phyloP scores from a whole-genome alignment of 1,284 basidiomycete genomes.

The Fistulina hepatica region DNA sequence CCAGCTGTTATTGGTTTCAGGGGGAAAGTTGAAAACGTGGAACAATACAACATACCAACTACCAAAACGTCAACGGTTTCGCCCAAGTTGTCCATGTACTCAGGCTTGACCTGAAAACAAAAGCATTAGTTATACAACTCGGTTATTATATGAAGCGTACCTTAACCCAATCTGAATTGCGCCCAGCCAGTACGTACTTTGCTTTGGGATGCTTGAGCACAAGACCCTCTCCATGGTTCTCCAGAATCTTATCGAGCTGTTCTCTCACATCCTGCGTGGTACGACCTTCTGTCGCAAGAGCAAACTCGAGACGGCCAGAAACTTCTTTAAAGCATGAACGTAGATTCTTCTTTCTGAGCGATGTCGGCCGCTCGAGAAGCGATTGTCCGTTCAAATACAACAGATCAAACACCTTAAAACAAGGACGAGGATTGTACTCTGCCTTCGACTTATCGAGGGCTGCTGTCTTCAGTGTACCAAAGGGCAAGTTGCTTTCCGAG shows the following conservation, averaged over 20 bases:
- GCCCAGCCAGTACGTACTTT: conserved; percentile 73
- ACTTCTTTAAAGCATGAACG: conserved; percentile 50
- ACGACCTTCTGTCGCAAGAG: conserved; percentile 58
- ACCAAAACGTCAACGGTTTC: conserved; percentile 86
- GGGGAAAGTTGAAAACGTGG: conserved; percentile 1
- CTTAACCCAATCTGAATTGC: conserved; percentile 89
- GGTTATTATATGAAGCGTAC: conserved; percentile 25
- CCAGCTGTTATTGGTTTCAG: conserved; percentile 35
- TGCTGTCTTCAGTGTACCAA: conserved; percentile 86
- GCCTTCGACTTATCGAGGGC: conserved; percentile 67
- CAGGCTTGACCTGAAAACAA: conserved; percentile 66
- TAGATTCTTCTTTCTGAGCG: conserved; percentile 63
- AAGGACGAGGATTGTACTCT: conserved; percentile 69
- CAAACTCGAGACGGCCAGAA: conserved; percentile 71
- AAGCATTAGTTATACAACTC: background rate
- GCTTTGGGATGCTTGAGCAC: conserved; percentile 80
- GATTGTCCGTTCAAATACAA: conserved; percentile 75
- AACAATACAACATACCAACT: conserved; percentile 45
- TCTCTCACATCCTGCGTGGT: conserved; percentile 70
- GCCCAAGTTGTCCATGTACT: conserved; percentile 87
- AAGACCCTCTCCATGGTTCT: conserved; percentile 77
- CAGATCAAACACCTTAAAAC: conserved; percentile 93
- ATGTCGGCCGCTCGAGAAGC: conserved; percentile 49
- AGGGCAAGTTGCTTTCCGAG: conserved; percentile 76
- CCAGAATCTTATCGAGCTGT: conserved; percentile 75